Base-by-base conservation (phyloP, 192 early-diverging fungal species). In the Podila minutissima region DNA sequence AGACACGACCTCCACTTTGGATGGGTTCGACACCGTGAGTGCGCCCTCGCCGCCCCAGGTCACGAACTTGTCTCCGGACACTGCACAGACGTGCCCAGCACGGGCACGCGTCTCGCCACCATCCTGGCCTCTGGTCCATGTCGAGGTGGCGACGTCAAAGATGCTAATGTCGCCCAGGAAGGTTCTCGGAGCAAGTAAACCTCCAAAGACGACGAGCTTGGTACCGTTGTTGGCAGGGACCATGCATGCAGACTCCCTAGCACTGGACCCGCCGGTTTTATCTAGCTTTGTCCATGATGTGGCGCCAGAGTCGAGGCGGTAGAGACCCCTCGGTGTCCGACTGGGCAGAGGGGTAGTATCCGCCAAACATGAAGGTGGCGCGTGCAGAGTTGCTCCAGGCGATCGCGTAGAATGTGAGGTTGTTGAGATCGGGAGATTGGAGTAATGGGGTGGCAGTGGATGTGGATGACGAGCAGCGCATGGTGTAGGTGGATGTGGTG, bases 21-120 rank as follows among this genome's bases (percentile, higher is more conserved):
- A n/a, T 3, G 53, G 53, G 10, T 24, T 17, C 20, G n/a, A 24
- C 3, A 8, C 53, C 0, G 24, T 11, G n/a, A 55, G n/a, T 0
- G n/a, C 53, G 53, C n/a, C 11, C 11, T 55, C n/a, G 24, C 73
- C 73, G 29, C 73, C 73, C 66, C 65, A 57, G 1, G 59, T 48
- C 41, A 74, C 28, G 22, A 74, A 67, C 11, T 53, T n/a, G 64
- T 74, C 60, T 0, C 62, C 60, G 0, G 73, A 38, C 10, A 59
- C 59, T 7, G 65, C 73, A 57, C 73, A 74, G 10, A 48, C 59
- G 0, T 41, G 31, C 5, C 60, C 66, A 10, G 9, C 58, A 20
- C 73, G 35, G 1, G 28, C 29, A 3, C 35, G 41, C 7, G 11
- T 38, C 1, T 22, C 19, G 0, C 19, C 19, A 1, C 32, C 49